Percentiles rank a stretch among this genome's conserved stretches.
Evolutionary conservation across 306 rosid species (phyloP).

Genomic region (Lagenaria siceraria): DNA sequence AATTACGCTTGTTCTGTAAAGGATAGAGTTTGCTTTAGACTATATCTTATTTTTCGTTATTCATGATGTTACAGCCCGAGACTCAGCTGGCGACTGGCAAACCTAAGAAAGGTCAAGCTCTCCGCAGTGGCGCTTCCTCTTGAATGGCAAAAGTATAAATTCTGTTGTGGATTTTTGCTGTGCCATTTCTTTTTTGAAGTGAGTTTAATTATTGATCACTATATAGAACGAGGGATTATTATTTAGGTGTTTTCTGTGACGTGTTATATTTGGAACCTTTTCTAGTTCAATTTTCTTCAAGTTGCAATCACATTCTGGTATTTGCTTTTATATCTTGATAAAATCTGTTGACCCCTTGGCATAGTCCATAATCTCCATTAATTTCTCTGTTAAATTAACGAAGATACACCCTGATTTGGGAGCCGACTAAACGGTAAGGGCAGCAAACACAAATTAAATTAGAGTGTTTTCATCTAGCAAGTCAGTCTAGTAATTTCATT

Average conservation of each 20-base stretch:
- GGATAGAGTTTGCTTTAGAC: not conserved
- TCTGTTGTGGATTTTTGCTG: not conserved
- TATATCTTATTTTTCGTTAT: not conserved
- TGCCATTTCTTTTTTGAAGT: not conserved
- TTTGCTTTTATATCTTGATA: not conserved
- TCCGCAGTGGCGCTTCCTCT: slow-evolving; percentile 63
- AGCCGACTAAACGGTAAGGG: too few species aligned
- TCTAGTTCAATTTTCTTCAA: not conserved
- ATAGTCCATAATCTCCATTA: too few species aligned
- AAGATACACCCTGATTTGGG: too few species aligned
- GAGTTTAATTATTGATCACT: not conserved
- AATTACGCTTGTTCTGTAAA: not conserved
- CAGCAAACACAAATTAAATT: not conserved
- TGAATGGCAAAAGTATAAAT: slow-evolving; percentile 8
- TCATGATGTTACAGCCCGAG: slow-evolving; percentile 35
- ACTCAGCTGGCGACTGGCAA: slow-evolving; percentile 69
- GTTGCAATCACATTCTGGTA: not conserved
- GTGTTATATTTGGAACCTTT: not conserved
- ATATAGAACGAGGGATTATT: not conserved
- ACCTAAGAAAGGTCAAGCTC: slow-evolving; percentile 48
- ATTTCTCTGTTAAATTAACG: not conserved
- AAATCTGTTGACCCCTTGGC: not conserved
- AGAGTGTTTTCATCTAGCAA: too few species aligned
- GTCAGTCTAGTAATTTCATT: too few species aligned
- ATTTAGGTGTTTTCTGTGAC: not conserved